Percentiles rank a stretch among this genome's conserved stretches.
phyloP scores from a whole-genome alignment of 768 basidiomycete genomes.

The Pleurotus salmoneostramineus region DNA sequence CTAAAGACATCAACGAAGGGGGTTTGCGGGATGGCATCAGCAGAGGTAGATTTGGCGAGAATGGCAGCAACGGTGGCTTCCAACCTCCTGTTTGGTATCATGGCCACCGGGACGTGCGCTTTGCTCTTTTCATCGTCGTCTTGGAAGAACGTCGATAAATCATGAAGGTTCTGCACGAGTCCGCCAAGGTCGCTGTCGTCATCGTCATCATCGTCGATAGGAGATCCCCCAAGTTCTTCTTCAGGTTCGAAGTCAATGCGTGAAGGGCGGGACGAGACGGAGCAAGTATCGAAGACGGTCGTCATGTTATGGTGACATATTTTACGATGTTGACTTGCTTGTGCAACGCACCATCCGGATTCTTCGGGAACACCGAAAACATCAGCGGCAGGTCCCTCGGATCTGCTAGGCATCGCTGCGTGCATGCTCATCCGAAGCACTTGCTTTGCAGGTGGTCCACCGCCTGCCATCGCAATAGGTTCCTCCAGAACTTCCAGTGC shows the following conservation, averaged over 20 bases:
- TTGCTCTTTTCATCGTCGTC: slow-evolving; percentile 30
- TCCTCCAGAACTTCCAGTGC: slow-evolving; percentile 94
- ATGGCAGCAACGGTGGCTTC: slow-evolving; percentile 82
- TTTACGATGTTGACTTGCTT: slow-evolving; percentile 53
- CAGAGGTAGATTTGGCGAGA: slow-evolving; percentile 71
- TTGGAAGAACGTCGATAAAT: slow-evolving; percentile 72
- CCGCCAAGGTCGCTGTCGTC: slow-evolving; percentile 71
- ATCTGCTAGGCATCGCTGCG: slow-evolving; percentile 35
- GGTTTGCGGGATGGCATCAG: slow-evolving; percentile 67
- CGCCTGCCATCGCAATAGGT: slow-evolving; percentile 73
- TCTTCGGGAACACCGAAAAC: slow-evolving; percentile 81
- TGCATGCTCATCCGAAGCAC: slow-evolving; percentile 94
- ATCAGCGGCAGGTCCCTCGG: slow-evolving; percentile 55
- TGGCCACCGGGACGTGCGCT: slow-evolving; percentile 22
- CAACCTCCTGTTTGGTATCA: slow-evolving; percentile 53
- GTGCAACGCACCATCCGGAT: slow-evolving; percentile 86
- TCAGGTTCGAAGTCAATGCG: slow-evolving; percentile 73
- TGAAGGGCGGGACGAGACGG: slow-evolving; percentile 63
- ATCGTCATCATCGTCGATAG: slow-evolving; percentile 34
- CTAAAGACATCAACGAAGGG: slow-evolving; percentile 77
- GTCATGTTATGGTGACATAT: slow-evolving; percentile 74
- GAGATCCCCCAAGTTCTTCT: slow-evolving; percentile 27
- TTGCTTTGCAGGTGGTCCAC: slow-evolving; percentile 74
- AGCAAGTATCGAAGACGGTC: slow-evolving; percentile 84
- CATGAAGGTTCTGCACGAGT: slow-evolving; percentile 73